Conservation (phyloP, 805 yeast genomes). For the Saitoella complicata region DNA sequence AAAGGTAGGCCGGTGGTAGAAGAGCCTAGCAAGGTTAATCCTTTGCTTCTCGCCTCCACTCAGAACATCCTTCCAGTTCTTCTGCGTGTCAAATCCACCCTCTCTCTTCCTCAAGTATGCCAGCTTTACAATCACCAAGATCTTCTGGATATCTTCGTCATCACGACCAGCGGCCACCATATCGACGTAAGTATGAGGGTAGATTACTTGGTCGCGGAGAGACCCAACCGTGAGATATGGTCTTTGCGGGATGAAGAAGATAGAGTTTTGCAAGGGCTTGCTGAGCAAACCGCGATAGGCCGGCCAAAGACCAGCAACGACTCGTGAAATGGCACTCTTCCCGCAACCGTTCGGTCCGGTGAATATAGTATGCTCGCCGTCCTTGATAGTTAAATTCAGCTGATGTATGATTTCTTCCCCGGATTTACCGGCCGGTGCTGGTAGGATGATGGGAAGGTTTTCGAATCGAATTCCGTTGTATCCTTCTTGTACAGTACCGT, state of each 20-base stretch:
- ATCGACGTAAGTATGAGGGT: slow-evolving; percentile 64
- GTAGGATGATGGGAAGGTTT: slow-evolving; percentile 66
- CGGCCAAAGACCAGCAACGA: slow-evolving; percentile 86
- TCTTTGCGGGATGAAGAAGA: slow-evolving; percentile 69
- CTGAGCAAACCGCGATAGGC: slow-evolving; percentile 66
- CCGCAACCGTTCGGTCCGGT: slow-evolving; percentile 85
- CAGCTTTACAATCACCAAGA: slow-evolving; percentile 59
- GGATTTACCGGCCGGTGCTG: slow-evolving; percentile 23
- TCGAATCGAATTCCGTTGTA: slow-evolving; percentile 72
- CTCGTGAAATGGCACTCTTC: slow-evolving; percentile 68
- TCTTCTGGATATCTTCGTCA: slow-evolving; percentile 52
- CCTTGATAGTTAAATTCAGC: slow-evolving; percentile 43
- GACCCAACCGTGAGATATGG: slow-evolving; percentile 71
- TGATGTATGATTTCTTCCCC: slow-evolving; percentile 48
- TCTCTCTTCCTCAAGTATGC: slow-evolving; percentile 63
- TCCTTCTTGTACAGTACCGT: slow-evolving; percentile 66
- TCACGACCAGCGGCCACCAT: slow-evolving; percentile 56
- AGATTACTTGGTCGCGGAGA: slow-evolving; percentile 77
- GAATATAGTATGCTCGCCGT: slow-evolving; percentile 56
- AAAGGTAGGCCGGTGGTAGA: slow-evolving; percentile 79
- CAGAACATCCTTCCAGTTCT: slow-evolving; percentile 69
- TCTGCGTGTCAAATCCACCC: slow-evolving; percentile 27
- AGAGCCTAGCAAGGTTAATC: slow-evolving; percentile 81
- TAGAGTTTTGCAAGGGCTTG: slow-evolving; percentile 53
- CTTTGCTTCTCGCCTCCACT: slow-evolving; percentile 88